A percentile compares a stretch with the other conserved stretches of the same genome.
Conservation (phyloP, 2,329 filamentous ascomycete genomes). For the Cordyceps militaris region DNA sequence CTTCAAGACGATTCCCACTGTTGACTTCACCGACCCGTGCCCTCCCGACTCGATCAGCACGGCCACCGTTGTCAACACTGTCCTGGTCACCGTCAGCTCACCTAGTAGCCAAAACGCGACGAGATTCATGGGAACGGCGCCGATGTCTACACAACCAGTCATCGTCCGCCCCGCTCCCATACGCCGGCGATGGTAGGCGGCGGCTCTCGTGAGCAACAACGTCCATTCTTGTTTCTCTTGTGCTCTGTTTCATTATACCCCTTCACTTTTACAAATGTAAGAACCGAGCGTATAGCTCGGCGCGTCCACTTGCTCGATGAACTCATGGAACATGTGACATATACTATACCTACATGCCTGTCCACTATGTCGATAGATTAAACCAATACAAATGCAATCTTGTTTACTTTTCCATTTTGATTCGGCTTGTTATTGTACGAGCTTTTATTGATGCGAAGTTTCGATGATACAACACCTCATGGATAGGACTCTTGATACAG, state of each 20-base stretch:
- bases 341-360: neutral
- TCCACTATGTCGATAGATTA: neutral
- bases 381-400: too few species aligned
- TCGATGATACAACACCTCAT: too few species aligned
- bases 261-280: neutral
- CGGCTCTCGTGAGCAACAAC: neutral
- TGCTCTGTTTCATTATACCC: neutral
- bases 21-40: slow-evolving; percentile 23
- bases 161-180: neutral
- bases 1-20: slow-evolving; percentile 3
- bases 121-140: neutral
- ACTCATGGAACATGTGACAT: slow-evolving; percentile 2
- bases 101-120: neutral
- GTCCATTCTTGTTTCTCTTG: neutral
- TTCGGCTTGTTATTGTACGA: too few species aligned
- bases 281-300: neutral
- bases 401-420: too few species aligned
- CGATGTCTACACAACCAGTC: neutral
- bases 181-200: neutral
- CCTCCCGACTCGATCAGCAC: slow-evolving; percentile 23
- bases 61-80: slow-evolving; percentile 30
- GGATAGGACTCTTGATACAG: too few species aligned
- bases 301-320: neutral
- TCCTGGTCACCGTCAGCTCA: slow-evolving; percentile 25
- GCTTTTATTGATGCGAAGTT: too few species aligned